Conservation (phyloP, 1,139 yeast species). For the Taiozyma sp. region DNA sequence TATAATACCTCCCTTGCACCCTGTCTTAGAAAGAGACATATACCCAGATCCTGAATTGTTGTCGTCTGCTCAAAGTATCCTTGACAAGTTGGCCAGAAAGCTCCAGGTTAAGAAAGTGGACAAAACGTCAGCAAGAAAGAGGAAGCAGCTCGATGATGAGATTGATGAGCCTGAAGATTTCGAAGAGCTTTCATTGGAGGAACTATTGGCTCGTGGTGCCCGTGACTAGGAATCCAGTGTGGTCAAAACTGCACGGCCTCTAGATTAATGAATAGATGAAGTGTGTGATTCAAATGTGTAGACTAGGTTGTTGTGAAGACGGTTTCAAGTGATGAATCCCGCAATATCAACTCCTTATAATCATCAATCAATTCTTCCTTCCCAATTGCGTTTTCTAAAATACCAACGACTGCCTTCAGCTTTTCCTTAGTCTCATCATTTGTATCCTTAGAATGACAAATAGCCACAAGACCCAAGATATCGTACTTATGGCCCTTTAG, state of each 20-base stretch:
- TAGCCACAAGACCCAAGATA: conserved; percentile 29
- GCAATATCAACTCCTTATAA: neutral
- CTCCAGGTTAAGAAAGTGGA: conserved; percentile 18
- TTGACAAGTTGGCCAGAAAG: conserved; percentile 18
- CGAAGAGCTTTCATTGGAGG: conserved; percentile 18
- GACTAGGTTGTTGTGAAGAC: neutral
- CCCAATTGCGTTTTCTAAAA: neutral
- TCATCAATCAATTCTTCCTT: neutral
- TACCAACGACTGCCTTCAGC: neutral
- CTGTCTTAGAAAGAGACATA: conserved; percentile 9
- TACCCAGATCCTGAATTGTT: conserved; percentile 12
- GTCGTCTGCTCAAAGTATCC: conserved; percentile 9
- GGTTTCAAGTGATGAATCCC: neutral
- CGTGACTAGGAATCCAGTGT: neutral
- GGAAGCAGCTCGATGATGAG: conserved; percentile 9
- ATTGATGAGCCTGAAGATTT: conserved; percentile 14
- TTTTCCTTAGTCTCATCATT: neutral
- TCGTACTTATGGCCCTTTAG: conserved; percentile 28
- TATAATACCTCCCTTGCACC: conserved; percentile 15
- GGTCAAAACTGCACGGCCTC: neutral
- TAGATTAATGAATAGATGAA: neutral
- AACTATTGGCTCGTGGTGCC: conserved; percentile 7
- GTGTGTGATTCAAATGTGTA: neutral
- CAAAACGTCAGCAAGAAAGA: conserved; percentile 9
- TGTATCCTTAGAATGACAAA: conserved; percentile 12